Evolutionary conservation across 352 stramenopile species (phyloP), one percentile per base, ranked within the genome.

Genomic region (Elongisporangium undulatum): DNA sequence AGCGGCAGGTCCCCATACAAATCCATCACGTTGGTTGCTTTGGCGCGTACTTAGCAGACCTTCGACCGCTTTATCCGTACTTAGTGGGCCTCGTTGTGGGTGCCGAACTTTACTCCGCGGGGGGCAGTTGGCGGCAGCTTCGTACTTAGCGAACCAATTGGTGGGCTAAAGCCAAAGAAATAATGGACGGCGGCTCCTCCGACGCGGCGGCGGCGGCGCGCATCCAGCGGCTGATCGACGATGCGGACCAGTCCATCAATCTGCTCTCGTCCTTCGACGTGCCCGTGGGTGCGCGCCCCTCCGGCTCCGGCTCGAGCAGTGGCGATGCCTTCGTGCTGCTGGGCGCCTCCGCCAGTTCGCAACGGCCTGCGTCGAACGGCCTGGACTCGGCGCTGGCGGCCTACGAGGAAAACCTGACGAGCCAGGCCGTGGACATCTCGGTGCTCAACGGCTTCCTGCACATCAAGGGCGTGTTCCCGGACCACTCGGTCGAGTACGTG

Each of bases 401-500:
- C 29, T 41, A 41, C 9, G 29, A 41, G 29, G 29, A 41, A 4
- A 41, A 41, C 9, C 29, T 15, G 29, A 41, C 9, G 29, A 41
- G 29, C 29, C 21, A 56, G 58, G 77, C 82, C 16, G 79, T 94
- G 3, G 67, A 75, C 61, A 50, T 74, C 3, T 87, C 77, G 0
- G 74, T 91, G 17, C 71, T 74, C 39, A 62, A 71, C 1, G 85
- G 80, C 1, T 45, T 83, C 5, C 64, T 92, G n/a, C 85, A 94
- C 61, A 75, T 94, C 24, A 92, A 92, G 49, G 85, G 82, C 56
- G 71, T 91, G 24, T 94, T 94, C 49, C 79, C 85, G 1, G 85
- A 95, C 63, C 77, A 90, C 56, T 90, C 80, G 23, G 82, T 87
- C 13, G 85, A 92, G 67, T 95, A 87, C 51, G 79, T 86, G 16